These are phyloP conservation scores for Xylariales sp. DNA, from an alignment of 2,329 filamentous ascomycete genomes.

Conservation along the genomic window DNA sequence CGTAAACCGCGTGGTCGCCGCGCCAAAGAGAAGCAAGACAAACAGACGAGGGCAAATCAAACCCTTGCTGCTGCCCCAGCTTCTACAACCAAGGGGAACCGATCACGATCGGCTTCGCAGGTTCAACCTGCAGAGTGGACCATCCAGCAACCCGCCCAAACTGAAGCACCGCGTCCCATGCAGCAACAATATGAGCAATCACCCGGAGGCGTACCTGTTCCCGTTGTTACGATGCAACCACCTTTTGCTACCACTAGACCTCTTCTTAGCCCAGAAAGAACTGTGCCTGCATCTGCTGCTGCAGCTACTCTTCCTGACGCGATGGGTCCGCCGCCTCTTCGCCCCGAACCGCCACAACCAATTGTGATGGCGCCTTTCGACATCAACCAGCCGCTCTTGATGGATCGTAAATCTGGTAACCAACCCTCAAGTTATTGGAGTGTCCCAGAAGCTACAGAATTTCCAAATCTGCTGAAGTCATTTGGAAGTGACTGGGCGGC, in stretches of 20 bases:
- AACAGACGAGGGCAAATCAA: constrained; percentile 35
- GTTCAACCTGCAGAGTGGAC: constrained; percentile 39
- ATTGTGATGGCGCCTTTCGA: constrained; percentile 45
- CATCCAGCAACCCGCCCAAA: constrained; percentile 25
- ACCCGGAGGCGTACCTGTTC: constrained; percentile 35
- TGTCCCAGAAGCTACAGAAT: constrained; percentile 74
- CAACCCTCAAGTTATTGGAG: constrained; percentile 84
- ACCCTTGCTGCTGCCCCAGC: constrained; percentile 40
- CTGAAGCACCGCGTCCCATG: constrained; percentile 34
- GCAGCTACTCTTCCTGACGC: constrained; percentile 42
- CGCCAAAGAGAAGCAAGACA: constrained; percentile 31
- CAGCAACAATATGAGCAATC: constrained; percentile 40
- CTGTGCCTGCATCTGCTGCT: constrained; percentile 14
- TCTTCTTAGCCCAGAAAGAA: constrained; percentile 21
- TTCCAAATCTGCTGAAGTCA: constrained; percentile 64
- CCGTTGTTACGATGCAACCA: constrained; percentile 29
- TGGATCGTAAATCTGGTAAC: constrained; percentile 47
- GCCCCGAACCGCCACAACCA: constrained; percentile 49
- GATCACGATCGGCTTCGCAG: constrained; percentile 52
- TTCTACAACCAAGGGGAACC: constrained; percentile 35
- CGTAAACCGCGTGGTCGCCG: constrained; percentile 35
- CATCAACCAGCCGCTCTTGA: constrained; percentile 33
- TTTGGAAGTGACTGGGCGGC: constrained; percentile 76
- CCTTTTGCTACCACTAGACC: constrained; percentile 20
- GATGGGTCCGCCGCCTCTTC: constrained; percentile 52